Percentiles rank a stretch among this genome's conserved stretches.
Conservation (phyloP, 768 basidiomycete genomes). For the Tephrocybe sp. region DNA sequence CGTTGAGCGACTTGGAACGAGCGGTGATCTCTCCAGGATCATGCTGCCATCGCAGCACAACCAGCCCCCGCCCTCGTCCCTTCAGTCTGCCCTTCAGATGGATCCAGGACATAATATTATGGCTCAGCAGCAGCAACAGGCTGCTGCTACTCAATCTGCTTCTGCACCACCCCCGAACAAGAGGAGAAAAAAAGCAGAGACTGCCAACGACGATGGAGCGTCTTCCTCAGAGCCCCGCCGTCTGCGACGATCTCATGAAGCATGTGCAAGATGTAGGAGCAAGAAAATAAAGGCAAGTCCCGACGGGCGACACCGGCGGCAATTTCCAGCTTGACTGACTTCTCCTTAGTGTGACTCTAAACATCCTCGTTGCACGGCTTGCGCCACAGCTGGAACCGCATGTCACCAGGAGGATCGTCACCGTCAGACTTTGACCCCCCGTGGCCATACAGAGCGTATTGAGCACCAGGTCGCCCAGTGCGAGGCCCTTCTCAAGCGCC, state of each 20-base stretch:
- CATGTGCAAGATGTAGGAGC: conserved; percentile 90
- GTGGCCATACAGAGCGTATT: conserved; percentile 81
- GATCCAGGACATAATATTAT: conserved; percentile 57
- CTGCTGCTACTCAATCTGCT: conserved; percentile 23
- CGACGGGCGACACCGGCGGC: conserved; percentile 77
- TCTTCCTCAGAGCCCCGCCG: conserved; percentile 73
- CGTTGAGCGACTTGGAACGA: conserved; percentile 28
- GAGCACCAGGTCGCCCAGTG: conserved; percentile 82
- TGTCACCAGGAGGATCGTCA: conserved; percentile 91
- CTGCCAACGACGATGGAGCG: conserved; percentile 51
- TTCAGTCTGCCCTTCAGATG: conserved; percentile 69
- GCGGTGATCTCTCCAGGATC: conserved; percentile 21
- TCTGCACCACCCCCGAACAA: conserved; percentile 39
- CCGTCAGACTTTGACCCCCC: conserved; percentile 80
- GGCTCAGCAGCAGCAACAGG: conserved; percentile 40
- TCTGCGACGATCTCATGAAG: conserved; percentile 86
- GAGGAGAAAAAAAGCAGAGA: conserved; percentile 58
- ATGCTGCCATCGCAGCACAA: conserved; percentile 38
- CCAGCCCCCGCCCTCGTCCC: conserved; percentile 43
- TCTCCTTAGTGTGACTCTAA: conserved; percentile 81
- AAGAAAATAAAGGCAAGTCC: conserved; percentile 93
- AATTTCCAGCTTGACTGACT: conserved; percentile 60
- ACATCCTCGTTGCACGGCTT: conserved; percentile 84
- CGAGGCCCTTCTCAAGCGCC: conserved; percentile 74
- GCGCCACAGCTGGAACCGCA: conserved; percentile 72